Evolutionary conservation across 495 filamentous ascomycete genomes (phyloP), one percentile per base, ranked within the genome.

Genomic region (Neurospora discreta): DNA sequence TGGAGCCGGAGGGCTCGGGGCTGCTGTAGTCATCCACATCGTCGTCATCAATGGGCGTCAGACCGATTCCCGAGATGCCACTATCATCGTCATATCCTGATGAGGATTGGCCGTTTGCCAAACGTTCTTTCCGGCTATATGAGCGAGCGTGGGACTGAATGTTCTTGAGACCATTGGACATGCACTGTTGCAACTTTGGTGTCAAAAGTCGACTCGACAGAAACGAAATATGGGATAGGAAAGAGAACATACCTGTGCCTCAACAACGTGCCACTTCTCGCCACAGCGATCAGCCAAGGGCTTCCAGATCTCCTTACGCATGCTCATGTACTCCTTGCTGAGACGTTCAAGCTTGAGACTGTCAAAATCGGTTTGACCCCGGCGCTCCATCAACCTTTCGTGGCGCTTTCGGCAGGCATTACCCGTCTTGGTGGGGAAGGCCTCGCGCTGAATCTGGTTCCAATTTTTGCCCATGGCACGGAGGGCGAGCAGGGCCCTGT

Each of bases 371-470:
- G 90, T 89, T 67, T 85, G 83, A 46, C 86, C 87, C 70, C 84
- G 83, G 72, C 87, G 85, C 78, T 91, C 90, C 86, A 93, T 89
- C 72, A 93, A 80, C 26, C 91, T 82, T 80, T 93, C 91, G 76
- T 93, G 90, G 52, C 91, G 85, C 78, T 93, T 93, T 18, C 91
- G 90, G 81, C 91, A 93, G 38, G 91, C 91, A 79, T 93, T 93
- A 39, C 90, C 85, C 7, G 90, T 90, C 82, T 93, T 93, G 75
- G 79, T 81, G 4, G 89, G 90, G 77, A 93, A 93, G 77, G 89
- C 86, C 68, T 84, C 85, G 71, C 82, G 82, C 71, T 91, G 88
- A 75, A 93, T 93, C 68, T 89, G 87, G 68, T 85, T 85, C 91
- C 91, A 93, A 77, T 91, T 91, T 75, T 90, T 86, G 67, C 88